Evolutionary conservation across 1,139 yeast species (phyloP).

Genomic region (Geotrichum aggregatum): DNA sequence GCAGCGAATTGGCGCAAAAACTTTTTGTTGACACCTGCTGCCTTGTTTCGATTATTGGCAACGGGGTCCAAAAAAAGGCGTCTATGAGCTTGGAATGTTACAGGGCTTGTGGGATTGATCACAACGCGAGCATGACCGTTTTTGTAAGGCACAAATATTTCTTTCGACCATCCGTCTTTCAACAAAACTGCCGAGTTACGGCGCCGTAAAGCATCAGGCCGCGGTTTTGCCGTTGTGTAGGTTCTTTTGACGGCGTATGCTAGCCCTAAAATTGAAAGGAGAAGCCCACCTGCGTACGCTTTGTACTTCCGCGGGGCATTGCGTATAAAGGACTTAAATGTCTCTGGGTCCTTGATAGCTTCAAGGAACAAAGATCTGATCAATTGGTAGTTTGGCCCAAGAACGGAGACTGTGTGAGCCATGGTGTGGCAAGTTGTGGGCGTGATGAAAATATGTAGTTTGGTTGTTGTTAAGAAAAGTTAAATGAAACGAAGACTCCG

Average conservation of each 20-base stretch:
- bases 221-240: not conserved
- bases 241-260: slow-evolving; percentile 1
- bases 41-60: slow-evolving; percentile 39
- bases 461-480: too few species aligned
- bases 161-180: slow-evolving; percentile 34
- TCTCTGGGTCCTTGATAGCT: slow-evolving; percentile 16
- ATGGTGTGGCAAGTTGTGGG: not conserved
- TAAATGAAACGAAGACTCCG: too few species aligned
- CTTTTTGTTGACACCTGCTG: slow-evolving; percentile 48
- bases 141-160: slow-evolving; percentile 49
- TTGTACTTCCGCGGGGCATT: slow-evolving; percentile 11
- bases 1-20: slow-evolving; percentile 71
- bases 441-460: too few species aligned
- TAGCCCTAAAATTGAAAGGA: not conserved
- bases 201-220: slow-evolving; percentile 27
- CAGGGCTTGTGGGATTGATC: slow-evolving; percentile 56
- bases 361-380: slow-evolving; percentile 9
- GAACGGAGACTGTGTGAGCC: slow-evolving; percentile 17
- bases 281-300: slow-evolving; percentile 6
- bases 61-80: slow-evolving; percentile 54
- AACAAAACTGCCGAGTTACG: slow-evolving; percentile 31
- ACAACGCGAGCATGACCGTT: slow-evolving; percentile 48
- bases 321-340: slow-evolving; percentile 7
- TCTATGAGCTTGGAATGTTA: slow-evolving; percentile 65
- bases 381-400: slow-evolving; percentile 10